A percentile compares a stretch with the other conserved stretches of the same genome.
phyloP scores from a whole-genome alignment of 352 stramenopile genomes.

The Globisporangium cystogenes region DNA sequence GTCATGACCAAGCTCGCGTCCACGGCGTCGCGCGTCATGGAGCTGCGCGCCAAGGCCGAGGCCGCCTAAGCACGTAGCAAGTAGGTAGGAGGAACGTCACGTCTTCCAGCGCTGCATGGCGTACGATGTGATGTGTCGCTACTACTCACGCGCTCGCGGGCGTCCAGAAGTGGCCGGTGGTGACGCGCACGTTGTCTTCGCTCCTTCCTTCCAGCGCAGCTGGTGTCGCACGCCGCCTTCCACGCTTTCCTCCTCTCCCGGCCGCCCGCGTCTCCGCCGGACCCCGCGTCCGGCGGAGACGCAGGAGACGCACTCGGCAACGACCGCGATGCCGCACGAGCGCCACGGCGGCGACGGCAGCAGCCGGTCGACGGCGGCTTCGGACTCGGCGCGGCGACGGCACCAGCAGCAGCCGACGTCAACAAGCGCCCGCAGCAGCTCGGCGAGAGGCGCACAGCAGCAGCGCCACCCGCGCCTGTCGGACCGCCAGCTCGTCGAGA shows the following conservation, averaged over 20 bases:
- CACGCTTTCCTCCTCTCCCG: not conserved
- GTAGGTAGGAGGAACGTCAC: too few species aligned
- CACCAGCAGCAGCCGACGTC: not conserved
- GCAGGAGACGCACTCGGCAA: too few species aligned
- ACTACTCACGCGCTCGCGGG: not conserved
- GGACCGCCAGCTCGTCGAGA: constrained; percentile 2
- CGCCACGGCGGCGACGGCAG: not conserved
- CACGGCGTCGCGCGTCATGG: constrained; percentile 39
- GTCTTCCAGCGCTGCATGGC: too few species aligned
- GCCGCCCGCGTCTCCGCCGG: too few species aligned
- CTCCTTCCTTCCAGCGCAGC: too few species aligned
- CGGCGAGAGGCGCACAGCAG: not conserved
- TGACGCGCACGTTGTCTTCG: not conserved
- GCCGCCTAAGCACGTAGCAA: constrained; percentile 1
- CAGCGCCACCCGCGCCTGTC: not conserved
- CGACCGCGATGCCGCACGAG: not conserved
- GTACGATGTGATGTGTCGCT: too few species aligned
- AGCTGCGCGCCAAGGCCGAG: constrained; percentile 11
- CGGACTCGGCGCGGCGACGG: not conserved
- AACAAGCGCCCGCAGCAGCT: not conserved
- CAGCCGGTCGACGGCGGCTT: not conserved
- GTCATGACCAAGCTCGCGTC: constrained; percentile 32
- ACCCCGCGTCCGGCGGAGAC: too few species aligned
- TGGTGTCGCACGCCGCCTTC: not conserved
- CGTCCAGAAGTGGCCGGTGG: not conserved